Evolutionary conservation across 805 yeast species (phyloP).

Genomic region (Lachancea dasiensis): DNA sequence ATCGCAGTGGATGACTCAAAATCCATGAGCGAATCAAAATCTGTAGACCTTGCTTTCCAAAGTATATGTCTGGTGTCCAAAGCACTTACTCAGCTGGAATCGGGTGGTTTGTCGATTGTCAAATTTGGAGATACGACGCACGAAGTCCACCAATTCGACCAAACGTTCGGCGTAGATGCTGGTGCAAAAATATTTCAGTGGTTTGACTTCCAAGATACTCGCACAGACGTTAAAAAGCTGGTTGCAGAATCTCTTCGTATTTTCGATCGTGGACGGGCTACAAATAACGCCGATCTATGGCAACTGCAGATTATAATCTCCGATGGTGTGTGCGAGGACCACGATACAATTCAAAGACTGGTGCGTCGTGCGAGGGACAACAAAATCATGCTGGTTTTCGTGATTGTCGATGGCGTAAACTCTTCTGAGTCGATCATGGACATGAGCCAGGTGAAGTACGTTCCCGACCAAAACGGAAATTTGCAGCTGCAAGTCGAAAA

Average conservation of each 20-base stretch:
- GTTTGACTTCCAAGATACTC: constrained; percentile 84
- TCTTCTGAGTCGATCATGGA: constrained; percentile 84
- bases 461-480: constrained; percentile 62
- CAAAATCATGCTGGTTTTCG: constrained; percentile 90
- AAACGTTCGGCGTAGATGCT: constrained; percentile 74
- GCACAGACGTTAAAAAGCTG: constrained; percentile 75
- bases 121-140: constrained; percentile 81
- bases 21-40: constrained; percentile 91
- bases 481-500: constrained; percentile 70
- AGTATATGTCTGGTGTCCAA: constrained; percentile 90
- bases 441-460: constrained; percentile 87
- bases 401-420: constrained; percentile 83
- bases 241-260: constrained; percentile 66
- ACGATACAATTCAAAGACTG: constrained; percentile 69
- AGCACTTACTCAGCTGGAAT: constrained; percentile 87
- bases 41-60: constrained; percentile 88
- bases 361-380: constrained; percentile 91
- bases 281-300: constrained; percentile 68
- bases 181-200: constrained; percentile 81
- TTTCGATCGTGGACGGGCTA: constrained; percentile 56
- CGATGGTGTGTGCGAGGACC: constrained; percentile 97
- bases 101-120: constrained; percentile 87
- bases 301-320: constrained; percentile 87
- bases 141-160: constrained; percentile 85
- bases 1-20: constrained; percentile 95